Percentiles rank a stretch among this genome's conserved stretches.
phyloP scores from a whole-genome alignment of 1,284 basidiomycete genomes.

The Anthracocystis panici-leucophaei region DNA sequence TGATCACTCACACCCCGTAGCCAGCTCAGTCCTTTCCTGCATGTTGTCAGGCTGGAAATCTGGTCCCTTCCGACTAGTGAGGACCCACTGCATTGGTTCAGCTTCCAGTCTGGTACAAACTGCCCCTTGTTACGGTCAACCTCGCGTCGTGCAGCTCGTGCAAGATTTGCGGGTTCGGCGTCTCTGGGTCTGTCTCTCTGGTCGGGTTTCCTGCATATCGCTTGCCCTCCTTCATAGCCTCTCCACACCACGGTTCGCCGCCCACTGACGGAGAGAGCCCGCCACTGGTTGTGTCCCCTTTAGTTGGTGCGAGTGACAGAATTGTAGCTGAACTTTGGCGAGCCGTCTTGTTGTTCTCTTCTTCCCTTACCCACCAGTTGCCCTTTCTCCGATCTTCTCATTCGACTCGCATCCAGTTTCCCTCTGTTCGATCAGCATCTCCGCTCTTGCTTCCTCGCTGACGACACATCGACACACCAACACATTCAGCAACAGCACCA shows the following conservation, averaged over 20 bases:
- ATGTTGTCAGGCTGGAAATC: background rate
- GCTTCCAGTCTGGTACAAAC: background rate
- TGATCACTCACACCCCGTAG: too few species aligned
- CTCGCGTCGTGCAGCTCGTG: constrained; percentile 7
- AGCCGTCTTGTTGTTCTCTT: background rate
- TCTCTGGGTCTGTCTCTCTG: background rate
- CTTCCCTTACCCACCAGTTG: background rate
- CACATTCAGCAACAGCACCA: too few species aligned
- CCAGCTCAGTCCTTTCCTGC: background rate
- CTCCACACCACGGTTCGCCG: constrained; percentile 1
- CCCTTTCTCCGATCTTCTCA: background rate
- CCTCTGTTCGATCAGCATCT: background rate
- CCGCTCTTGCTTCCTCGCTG: background rate
- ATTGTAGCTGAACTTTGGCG: constrained; percentile 7
- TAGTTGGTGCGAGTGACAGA: background rate
- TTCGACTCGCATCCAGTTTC: background rate
- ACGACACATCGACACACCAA: background rate
- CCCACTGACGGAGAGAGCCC: background rate
- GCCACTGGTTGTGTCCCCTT: background rate
- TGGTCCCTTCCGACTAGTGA: background rate
- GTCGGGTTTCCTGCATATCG: background rate
- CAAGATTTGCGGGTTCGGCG: background rate
- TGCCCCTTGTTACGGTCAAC: background rate
- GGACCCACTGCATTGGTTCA: constrained; percentile 9
- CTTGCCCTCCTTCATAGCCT: background rate